Percentiles rank a stretch among this genome's conserved stretches.
Evolutionary conservation across 2,329 filamentous ascomycete species (phyloP).

Genomic region (Pestalotiopsis sp.): DNA sequence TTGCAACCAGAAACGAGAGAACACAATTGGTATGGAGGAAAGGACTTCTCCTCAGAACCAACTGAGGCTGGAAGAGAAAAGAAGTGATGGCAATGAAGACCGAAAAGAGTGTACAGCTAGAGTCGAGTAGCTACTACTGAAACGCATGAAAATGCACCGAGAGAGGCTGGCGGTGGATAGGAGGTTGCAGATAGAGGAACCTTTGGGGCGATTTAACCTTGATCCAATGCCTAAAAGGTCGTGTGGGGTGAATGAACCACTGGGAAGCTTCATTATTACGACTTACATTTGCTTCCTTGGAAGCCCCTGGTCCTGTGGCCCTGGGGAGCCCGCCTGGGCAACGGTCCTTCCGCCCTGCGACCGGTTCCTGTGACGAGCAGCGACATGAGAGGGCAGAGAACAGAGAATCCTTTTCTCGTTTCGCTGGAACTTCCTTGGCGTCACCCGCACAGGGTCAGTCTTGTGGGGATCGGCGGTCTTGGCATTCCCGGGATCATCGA

Average conservation of each 20-base stretch:
- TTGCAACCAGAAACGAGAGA: neutral
- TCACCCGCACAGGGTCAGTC: neutral
- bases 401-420: neutral
- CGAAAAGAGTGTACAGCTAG: neutral
- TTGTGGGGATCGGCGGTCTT: neutral
- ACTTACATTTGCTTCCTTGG: neutral
- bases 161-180: neutral
- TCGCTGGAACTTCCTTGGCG: neutral
- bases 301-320: neutral
- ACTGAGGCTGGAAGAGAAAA: neutral
- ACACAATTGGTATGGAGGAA: neutral
- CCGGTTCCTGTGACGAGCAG: no score
- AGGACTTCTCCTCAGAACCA: neutral
- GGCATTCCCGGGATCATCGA: neutral
- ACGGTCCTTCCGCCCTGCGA: neutral
- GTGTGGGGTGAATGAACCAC: neutral
- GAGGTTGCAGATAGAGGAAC: neutral
- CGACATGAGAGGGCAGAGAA: neutral
- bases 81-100: neutral
- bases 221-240: neutral
- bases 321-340: neutral
- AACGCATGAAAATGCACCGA: neutral
- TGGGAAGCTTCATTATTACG: neutral
- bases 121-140: neutral
- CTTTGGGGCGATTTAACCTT: neutral